phyloP scores from a whole-genome alignment of 169 alveolate genomes.

The Plasmodium knowlesi region DNA sequence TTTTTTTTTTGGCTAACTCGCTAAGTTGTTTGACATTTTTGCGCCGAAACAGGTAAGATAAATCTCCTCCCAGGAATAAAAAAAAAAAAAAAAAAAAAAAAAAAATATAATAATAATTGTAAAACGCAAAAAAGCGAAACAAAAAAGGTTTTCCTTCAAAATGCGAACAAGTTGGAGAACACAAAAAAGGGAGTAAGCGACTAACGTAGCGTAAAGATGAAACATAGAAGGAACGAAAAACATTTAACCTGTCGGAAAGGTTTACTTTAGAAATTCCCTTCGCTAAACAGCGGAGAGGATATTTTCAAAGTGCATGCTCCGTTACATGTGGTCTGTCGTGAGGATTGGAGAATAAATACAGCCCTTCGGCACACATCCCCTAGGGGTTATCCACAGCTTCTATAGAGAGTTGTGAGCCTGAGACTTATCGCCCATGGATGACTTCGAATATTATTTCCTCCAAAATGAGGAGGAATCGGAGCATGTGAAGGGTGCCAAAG shows the following conservation, averaged over 20 bases:
- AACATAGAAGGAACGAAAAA: background rate
- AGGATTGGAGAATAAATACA: background rate
- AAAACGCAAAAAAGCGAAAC: background rate
- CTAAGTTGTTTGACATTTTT: slow-evolving; percentile 14
- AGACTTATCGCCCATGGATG: slow-evolving; percentile 8
- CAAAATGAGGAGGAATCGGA: slow-evolving; percentile 62
- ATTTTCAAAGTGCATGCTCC: background rate
- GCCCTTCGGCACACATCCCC: background rate
- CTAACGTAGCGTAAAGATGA: background rate
- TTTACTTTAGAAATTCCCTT: background rate
- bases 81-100: background rate
- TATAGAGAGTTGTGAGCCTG: background rate
- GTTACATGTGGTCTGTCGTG: background rate
- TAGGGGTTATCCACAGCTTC: background rate
- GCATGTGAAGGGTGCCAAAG: slow-evolving; percentile 55
- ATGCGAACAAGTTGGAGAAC: background rate
- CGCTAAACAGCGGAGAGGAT: background rate
- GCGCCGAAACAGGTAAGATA: slow-evolving; percentile 23
- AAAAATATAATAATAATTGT: too few relatives aligned
- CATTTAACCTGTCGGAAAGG: background rate
- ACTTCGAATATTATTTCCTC: slow-evolving; percentile 33
- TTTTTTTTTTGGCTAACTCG: slow-evolving; percentile 2
- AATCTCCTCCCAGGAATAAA: background rate
- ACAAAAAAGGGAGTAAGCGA: background rate
- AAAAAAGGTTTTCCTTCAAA: background rate